Base-by-base conservation (phyloP, 495 filamentous ascomycete genomes). In the Sordaria brevicollis region DNA sequence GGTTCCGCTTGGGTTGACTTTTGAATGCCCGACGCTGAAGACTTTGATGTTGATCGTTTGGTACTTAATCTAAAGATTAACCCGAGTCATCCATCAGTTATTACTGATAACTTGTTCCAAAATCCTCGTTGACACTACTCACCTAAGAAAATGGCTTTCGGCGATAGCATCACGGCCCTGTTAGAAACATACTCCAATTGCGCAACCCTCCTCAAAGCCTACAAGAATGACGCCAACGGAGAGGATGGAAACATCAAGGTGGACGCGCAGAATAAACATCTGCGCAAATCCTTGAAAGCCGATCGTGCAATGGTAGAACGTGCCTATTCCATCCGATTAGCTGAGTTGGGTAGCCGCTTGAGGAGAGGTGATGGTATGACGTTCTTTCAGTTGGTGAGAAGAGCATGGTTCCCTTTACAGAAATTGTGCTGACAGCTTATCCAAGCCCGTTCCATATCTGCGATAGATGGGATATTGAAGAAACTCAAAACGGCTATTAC, bases 151-250 rank as follows among this genome's bases (percentile, higher is more conserved):
- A 79, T 79, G 77, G 74, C 66, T 8, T 80, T 81, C 66, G 69
- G 72, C 65, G 73, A 75, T n/a, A 74, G 73, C 41, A 73, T 81
- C 35, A 41, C 38, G 25, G 67, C 78, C 21, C 68, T 81, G 4
- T 68, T 81, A 5, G 75, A 78, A 49, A 78, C 78, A 9, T 81
- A 81, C 54, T 76, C 78, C 5, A 79, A 78, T 39, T 81, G 79
- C 69, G 69, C 80, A 13, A 71, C 75, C 1, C 75, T 81, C 9
- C 72, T 81, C 5, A 80, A 77, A 67, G 71, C 72, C 38, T 75
- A 76, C 62, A 73, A 72, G 36, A 72, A 66, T 8, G 49, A 62
- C 33, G 49, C 49, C 9, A 33, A 68, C 25, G 62, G 62, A 17
- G 69, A 72, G n/a, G 39, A 69, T 19, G 69, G 65, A n/a, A 21